phyloP scores from a whole-genome alignment of 331 rosid species.

The Pyrus hybrid region DNA sequence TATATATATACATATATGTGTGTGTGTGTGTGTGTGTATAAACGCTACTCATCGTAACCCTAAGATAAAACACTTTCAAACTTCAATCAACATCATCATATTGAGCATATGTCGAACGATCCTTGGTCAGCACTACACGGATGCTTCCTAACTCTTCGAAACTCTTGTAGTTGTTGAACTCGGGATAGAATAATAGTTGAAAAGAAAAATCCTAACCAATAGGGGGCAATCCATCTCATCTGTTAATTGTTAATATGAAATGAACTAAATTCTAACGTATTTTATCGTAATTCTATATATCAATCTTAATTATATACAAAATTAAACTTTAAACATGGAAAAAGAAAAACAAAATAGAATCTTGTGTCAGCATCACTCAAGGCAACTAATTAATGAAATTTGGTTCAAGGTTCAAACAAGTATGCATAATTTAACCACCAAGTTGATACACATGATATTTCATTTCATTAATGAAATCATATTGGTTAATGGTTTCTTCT shows the following conservation, averaged over 20 bases:
- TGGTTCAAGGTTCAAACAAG: background rate
- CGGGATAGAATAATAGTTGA: background rate
- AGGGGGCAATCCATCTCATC: accelerated
- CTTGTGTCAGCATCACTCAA: background rate
- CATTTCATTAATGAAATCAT: background rate
- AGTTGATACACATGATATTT: background rate
- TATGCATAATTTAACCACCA: background rate
- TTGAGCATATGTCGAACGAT: too few species aligned
- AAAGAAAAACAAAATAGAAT: background rate
- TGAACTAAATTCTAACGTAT: background rate
- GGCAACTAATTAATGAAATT: background rate
- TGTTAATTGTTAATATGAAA: background rate
- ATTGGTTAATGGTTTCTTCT: background rate
- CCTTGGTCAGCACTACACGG: too few species aligned
- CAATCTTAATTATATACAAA: background rate
- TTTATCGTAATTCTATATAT: background rate
- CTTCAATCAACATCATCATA: background rate
- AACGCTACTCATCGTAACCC: background rate
- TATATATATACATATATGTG: too few species aligned
- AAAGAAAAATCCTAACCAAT: too few species aligned
- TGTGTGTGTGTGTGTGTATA: too few species aligned
- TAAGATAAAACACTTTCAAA: background rate
- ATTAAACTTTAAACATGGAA: background rate
- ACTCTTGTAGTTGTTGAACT: too few species aligned
- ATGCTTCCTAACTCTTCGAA: too few species aligned